Conservation (phyloP, 768 basidiomycete genomes). For the Suillus clintonianus region DNA sequence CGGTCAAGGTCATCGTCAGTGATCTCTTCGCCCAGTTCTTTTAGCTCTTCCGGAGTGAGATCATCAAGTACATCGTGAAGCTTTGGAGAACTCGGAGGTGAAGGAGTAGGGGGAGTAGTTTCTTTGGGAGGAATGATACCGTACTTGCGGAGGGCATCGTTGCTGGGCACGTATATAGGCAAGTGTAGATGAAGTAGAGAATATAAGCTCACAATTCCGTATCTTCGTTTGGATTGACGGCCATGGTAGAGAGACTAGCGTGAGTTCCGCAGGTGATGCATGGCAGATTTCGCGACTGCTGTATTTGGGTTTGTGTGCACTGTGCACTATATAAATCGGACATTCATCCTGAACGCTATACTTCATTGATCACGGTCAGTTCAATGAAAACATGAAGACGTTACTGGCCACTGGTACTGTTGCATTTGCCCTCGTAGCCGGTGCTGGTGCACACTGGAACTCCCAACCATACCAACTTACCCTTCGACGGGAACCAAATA, state of each 20-base stretch:
- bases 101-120: constrained; percentile 70
- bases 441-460: neutral
- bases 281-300: neutral
- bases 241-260: constrained; percentile 40
- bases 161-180: constrained; percentile 48
- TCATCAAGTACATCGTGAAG: constrained; percentile 69
- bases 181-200: neutral
- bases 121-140: constrained; percentile 85
- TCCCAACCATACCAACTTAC: neutral
- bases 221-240: constrained; percentile 85
- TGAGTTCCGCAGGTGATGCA: neutral
- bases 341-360: neutral
- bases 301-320: neutral
- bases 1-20: constrained; percentile 77
- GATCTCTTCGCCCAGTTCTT: constrained; percentile 71
- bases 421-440: neutral
- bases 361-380: neutral
- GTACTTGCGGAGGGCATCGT: constrained; percentile 90
- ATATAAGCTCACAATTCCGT: constrained; percentile 83
- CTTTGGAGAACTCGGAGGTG: constrained; percentile 76
- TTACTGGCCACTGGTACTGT: neutral
- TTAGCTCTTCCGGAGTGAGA: constrained; percentile 61
- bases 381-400: neutral
- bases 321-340: too few relatives aligned
- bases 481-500: neutral